These are phyloP conservation scores for Meira miltonrushii DNA, from an alignment of 1,284 basidiomycete genomes.

Conservation along the genomic window DNA sequence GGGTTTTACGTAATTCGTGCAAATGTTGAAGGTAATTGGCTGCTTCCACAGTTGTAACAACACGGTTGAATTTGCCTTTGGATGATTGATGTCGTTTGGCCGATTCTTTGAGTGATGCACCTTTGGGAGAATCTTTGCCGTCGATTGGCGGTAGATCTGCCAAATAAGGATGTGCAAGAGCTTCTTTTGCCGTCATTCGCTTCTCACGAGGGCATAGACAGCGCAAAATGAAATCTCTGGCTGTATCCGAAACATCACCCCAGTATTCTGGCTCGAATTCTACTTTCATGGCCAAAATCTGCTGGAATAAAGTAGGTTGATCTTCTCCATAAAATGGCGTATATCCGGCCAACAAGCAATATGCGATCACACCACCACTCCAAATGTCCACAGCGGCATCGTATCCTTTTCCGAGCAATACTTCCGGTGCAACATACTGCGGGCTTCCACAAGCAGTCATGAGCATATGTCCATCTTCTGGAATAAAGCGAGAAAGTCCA, in stretches of 20 bases:
- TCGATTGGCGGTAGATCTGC: slow-evolving; percentile 27
- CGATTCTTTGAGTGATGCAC: slow-evolving; percentile 39
- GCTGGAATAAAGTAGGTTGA: slow-evolving; percentile 42
- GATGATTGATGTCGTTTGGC: slow-evolving; percentile 33
- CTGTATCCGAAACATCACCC: slow-evolving; percentile 40
- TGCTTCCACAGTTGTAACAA: slow-evolving; percentile 44
- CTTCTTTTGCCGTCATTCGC: slow-evolving; percentile 46
- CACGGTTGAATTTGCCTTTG: slow-evolving; percentile 38
- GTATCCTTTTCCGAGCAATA: slow-evolving; percentile 49
- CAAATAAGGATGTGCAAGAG: slow-evolving; percentile 48
- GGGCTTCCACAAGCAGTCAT: slow-evolving; percentile 50
- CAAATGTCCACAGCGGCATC: slow-evolving; percentile 46
- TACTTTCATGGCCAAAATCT: slow-evolving; percentile 45
- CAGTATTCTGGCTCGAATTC: slow-evolving; percentile 48
- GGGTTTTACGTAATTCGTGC: slow-evolving; percentile 35
- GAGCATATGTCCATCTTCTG: slow-evolving; percentile 38
- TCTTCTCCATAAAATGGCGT: slow-evolving; percentile 51
- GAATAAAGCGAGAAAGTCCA: slow-evolving; percentile 48
- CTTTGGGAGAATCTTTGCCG: slow-evolving; percentile 25
- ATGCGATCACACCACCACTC: slow-evolving; percentile 50
- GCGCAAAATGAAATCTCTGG: slow-evolving; percentile 47
- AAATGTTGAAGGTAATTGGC: slow-evolving; percentile 40
- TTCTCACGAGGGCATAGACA: slow-evolving; percentile 41
- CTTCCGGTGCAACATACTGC: slow-evolving; percentile 50
- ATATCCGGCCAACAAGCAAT: slow-evolving; percentile 48